These are phyloP conservation scores for Metschnikowia santaceciliae DNA, from an alignment of 805 yeast genomes.

Conservation along the genomic window DNA sequence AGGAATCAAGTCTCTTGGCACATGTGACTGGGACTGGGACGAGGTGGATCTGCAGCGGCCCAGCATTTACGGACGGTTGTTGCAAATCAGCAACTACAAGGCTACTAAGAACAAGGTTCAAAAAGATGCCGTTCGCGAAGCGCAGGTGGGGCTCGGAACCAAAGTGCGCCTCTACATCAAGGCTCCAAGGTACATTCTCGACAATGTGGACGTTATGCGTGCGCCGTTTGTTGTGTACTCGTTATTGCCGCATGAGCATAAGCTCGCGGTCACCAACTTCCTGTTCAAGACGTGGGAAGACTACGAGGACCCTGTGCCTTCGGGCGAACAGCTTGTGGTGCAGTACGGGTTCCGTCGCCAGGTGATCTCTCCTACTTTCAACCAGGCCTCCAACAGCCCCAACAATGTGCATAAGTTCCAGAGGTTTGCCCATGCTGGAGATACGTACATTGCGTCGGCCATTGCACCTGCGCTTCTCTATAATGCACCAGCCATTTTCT, in stretches of 20 bases:
- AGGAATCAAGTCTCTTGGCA: conserved; percentile 79
- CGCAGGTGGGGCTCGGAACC: conserved; percentile 53
- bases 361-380: conserved; percentile 75
- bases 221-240: conserved; percentile 66
- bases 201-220: conserved; percentile 38
- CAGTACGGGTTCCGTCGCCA: conserved; percentile 94
- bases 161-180: conserved; percentile 55
- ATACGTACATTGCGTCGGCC: conserved; percentile 69
- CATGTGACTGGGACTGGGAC: conserved; percentile 83
- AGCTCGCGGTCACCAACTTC: conserved; percentile 76
- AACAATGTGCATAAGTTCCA: conserved; percentile 87
- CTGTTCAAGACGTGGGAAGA: conserved; percentile 87
- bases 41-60: conserved; percentile 79
- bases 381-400: conserved; percentile 68
- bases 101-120: conserved; percentile 66
- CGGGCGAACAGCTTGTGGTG: conserved; percentile 75
- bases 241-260: conserved; percentile 80
- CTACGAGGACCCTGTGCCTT: conserved; percentile 76
- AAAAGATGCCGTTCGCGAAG: conserved; percentile 52
- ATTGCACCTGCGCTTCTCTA: conserved; percentile 85
- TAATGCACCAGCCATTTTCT: conserved; percentile 79
- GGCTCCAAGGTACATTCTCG: conserved; percentile 48
- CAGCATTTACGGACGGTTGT: conserved; percentile 67
- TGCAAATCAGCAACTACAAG: conserved; percentile 71
- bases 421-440: conserved; percentile 76